Conservation (phyloP, 768 basidiomycete species). For the Boletus pseudo-olivaceus region DNA sequence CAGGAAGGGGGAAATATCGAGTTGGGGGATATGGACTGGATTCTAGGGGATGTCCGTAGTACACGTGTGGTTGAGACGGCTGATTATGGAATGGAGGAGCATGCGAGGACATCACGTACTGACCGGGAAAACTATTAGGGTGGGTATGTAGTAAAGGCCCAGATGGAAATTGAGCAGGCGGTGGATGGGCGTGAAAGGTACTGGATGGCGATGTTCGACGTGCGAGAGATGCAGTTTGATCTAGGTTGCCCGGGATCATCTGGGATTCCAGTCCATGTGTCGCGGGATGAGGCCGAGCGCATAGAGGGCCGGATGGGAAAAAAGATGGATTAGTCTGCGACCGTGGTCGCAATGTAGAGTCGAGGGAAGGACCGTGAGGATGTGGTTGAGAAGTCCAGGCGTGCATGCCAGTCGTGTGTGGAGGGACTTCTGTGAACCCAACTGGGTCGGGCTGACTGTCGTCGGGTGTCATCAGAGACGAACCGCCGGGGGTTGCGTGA, state of each 20-base stretch:
- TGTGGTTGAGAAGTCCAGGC: not conserved
- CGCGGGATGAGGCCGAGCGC: not conserved
- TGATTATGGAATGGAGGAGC: constrained; percentile 30
- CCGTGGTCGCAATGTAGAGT: not conserved
- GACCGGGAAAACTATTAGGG: constrained; percentile 37
- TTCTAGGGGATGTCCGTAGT: constrained; percentile 34
- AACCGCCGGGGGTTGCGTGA: not conserved
- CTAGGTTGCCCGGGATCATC: not conserved
- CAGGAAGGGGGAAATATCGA: constrained; percentile 40
- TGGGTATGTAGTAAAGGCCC: constrained; percentile 32
- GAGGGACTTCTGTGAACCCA: not conserved
- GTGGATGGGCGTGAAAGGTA: constrained; percentile 22
- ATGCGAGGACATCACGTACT: constrained; percentile 47
- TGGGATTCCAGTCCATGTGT: not conserved
- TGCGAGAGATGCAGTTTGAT: not conserved
- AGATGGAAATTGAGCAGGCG: constrained; percentile 21
- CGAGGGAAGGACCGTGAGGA: not conserved
- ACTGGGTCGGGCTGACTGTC: not conserved
- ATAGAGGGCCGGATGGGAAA: not conserved
- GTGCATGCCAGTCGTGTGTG: not conserved
- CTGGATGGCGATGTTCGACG: constrained; percentile 5
- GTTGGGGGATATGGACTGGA: constrained; percentile 38
- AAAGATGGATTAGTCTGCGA: constrained; percentile 5
- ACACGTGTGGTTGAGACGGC: constrained; percentile 31
- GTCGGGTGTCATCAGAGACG: constrained; percentile 5